phyloP scores from a whole-genome alignment of 2,329 filamentous ascomycete species.

The Ceratocystiopsis minuta region DNA sequence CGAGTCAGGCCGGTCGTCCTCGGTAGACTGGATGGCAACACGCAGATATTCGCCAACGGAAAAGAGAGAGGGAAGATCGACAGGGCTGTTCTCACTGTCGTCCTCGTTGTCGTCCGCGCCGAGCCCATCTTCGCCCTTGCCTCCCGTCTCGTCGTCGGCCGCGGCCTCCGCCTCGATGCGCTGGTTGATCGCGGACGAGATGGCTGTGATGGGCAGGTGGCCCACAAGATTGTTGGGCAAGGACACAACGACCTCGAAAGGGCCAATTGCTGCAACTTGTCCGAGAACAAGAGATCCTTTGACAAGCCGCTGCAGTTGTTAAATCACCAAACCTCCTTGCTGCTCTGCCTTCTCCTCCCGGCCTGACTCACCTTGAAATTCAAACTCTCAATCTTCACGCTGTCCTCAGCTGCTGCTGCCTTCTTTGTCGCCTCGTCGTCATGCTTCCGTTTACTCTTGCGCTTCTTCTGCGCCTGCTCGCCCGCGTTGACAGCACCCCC shows the following conservation, averaged over 20 bases:
- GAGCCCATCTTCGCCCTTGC: conserved; percentile 10
- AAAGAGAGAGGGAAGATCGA: conserved; percentile 63
- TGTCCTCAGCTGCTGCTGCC: conserved; percentile 30
- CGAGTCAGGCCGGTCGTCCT: conserved; percentile 38
- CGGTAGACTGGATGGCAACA: conserved; percentile 63
- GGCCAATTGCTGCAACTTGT: conserved; percentile 65
- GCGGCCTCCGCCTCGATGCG: conserved; percentile 43
- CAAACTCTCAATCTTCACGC: conserved; percentile 63
- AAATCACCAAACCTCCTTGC: too few relatives aligned
- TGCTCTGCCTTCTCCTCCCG: too few relatives aligned
- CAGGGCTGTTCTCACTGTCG: conserved; percentile 26
- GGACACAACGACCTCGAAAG: conserved; percentile 60
- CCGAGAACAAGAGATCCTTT: conserved; percentile 79
- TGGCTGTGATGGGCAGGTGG: conserved; percentile 77
- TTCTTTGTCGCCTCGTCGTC: conserved; percentile 28
- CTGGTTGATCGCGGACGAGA: conserved; percentile 63
- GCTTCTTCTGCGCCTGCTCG: conserved; percentile 30
- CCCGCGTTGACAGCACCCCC: conserved; percentile 28
- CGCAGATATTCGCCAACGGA: conserved; percentile 74
- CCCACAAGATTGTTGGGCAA: conserved; percentile 87
- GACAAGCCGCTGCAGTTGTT: conserved; percentile 46
- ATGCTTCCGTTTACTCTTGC: conserved; percentile 33
- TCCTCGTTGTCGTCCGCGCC: not conserved
- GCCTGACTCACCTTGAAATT: conserved; percentile 58
- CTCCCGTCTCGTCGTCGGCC: conserved; percentile 22